A percentile compares a stretch with the other conserved stretches of the same genome.
phyloP scores from a whole-genome alignment of 805 yeast genomes.

The Naumovozyma baii region DNA sequence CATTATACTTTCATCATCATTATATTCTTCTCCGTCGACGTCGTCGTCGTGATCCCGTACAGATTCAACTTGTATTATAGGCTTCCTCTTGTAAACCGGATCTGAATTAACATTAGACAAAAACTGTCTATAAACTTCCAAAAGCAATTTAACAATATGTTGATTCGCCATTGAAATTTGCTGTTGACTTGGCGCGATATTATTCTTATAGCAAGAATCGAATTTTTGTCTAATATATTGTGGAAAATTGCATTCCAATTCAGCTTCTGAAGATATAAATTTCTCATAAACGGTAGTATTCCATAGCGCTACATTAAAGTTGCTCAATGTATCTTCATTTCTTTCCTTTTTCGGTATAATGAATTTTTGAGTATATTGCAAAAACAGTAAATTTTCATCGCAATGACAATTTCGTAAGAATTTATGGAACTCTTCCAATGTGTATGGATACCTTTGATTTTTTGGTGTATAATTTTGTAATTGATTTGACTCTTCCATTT shows the following conservation, averaged over 20 bases:
- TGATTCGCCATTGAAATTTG: constrained; percentile 18
- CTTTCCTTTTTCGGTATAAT: constrained; percentile 1
- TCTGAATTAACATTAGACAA: constrained; percentile 1
- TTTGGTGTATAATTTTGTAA: background rate
- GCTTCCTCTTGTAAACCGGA: background rate
- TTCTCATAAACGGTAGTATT: constrained; percentile 14
- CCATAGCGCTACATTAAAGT: constrained; percentile 16
- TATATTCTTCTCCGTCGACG: background rate
- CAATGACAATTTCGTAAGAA: constrained; percentile 22
- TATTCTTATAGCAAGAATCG: constrained; percentile 9
- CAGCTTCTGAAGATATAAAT: constrained; percentile 21
- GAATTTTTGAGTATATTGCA: constrained; percentile 8
- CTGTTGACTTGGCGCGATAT: constrained; percentile 12
- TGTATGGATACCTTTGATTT: constrained; percentile 6
- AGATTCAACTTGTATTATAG: background rate
- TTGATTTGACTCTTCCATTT: background rate
- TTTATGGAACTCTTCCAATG: constrained; percentile 14
- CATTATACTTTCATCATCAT: background rate
- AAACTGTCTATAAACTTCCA: constrained; percentile 21
- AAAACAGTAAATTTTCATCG: constrained; percentile 26
- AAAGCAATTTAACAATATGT: constrained; percentile 19
- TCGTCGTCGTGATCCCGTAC: background rate
- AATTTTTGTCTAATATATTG: constrained; percentile 16
- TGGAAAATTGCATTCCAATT: constrained; percentile 27
- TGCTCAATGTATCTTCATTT: background rate